Conservation (phyloP, 2,329 filamentous ascomycete genomes). For the Pyricularia grisea region DNA sequence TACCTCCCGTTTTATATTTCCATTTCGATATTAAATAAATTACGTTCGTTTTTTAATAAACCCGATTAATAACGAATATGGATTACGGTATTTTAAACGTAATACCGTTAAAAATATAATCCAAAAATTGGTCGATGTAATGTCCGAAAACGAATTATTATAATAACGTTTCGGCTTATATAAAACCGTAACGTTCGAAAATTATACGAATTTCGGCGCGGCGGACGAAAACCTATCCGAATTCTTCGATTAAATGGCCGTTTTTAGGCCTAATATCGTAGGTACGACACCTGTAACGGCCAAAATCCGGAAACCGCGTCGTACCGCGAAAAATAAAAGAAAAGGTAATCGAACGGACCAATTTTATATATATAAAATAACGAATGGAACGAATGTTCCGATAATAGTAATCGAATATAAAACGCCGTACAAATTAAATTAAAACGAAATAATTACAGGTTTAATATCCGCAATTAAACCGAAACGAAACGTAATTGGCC, state of each 20-base stretch:
- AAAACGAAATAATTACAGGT: conserved; percentile 21
- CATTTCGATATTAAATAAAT: too few species aligned
- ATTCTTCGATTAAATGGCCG: conserved; percentile 16
- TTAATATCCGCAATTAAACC: conserved; percentile 23
- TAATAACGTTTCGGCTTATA: conserved; percentile 18
- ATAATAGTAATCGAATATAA: conserved; percentile 27
- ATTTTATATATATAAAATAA: conserved; percentile 19
- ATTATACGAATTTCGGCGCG: conserved; percentile 22
- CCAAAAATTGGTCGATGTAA: conserved; percentile 1
- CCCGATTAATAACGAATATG: too few species aligned
- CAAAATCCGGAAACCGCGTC: conserved; percentile 7
- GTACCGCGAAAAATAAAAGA: conserved; percentile 12
- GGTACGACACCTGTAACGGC: conserved; percentile 5
- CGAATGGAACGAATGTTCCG: conserved; percentile 15
- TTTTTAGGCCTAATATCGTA: conserved; percentile 7
- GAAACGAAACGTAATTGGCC: conserved; percentile 22
- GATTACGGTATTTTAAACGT: too few species aligned
- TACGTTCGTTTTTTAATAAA: too few species aligned
- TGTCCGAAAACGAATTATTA: conserved; percentile 19
- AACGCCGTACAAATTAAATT: conserved; percentile 25
- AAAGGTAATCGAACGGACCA: conserved; percentile 22
- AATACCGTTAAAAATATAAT: conserved; percentile 23
- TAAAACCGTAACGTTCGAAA: conserved; percentile 25
- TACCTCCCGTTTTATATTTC: too few species aligned
- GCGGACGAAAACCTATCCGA: conserved; percentile 14